Percentiles rank a stretch among this genome's conserved stretches.
phyloP scores from a whole-genome alignment of 192 early-diverging fungal species.

The Coemansia sp. region DNA sequence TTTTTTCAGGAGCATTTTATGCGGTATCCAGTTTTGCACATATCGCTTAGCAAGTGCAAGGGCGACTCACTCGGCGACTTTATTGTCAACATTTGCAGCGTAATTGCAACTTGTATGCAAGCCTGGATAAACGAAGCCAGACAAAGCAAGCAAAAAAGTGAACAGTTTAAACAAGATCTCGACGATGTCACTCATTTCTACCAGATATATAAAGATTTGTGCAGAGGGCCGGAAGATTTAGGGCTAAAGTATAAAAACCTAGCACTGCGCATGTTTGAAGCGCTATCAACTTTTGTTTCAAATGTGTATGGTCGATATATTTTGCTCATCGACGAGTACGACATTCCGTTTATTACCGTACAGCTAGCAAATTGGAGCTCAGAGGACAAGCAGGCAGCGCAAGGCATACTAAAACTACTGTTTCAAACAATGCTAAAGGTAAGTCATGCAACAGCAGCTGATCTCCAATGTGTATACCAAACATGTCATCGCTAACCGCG shows the following conservation, averaged over 20 bases:
- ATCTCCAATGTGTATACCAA: too few species aligned
- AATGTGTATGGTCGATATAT: constrained; percentile 29
- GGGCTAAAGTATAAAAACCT: background rate
- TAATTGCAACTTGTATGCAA: too few species aligned
- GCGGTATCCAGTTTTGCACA: constrained; percentile 37
- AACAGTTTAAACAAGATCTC: too few species aligned
- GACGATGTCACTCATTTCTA: too few species aligned
- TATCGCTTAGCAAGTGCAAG: constrained; percentile 23
- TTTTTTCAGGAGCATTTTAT: constrained; percentile 42
- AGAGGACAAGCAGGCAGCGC: constrained; percentile 12
- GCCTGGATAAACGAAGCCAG: too few species aligned
- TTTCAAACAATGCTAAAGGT: constrained; percentile 41
- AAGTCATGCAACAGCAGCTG: background rate
- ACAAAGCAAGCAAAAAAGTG: too few species aligned
- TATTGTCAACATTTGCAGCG: too few species aligned
- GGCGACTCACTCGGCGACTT: constrained; percentile 8
- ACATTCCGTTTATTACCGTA: constrained; percentile 43
- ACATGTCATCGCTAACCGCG: background rate
- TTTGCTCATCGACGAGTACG: constrained; percentile 41
- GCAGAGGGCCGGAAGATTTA: too few species aligned
- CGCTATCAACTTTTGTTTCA: constrained; percentile 11
- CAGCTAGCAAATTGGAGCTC: constrained; percentile 13
- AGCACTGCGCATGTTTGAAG: too few species aligned
- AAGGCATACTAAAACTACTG: constrained; percentile 13
- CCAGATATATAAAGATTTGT: too few species aligned